Conservation (phyloP, 2,329 filamentous ascomycete genomes). For the Neoarthrinium moseri region DNA sequence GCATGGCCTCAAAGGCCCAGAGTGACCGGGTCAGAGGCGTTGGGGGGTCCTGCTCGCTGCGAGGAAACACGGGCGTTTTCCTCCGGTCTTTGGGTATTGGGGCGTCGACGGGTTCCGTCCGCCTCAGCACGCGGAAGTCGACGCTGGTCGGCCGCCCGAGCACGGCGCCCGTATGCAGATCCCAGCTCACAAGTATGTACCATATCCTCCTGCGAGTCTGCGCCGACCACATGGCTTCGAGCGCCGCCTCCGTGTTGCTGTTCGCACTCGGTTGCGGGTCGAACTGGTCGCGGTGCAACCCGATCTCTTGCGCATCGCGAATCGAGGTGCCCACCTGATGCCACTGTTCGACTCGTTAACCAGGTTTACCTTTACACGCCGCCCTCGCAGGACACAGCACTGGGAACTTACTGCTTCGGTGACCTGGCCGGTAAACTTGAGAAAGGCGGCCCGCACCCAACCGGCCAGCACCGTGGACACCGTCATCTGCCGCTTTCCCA, state of each 20-base stretch:
- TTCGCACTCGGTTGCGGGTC: slow-evolving; percentile 48
- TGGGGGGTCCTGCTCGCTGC: slow-evolving; percentile 51
- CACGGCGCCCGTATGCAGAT: slow-evolving; percentile 51
- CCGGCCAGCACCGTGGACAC: slow-evolving; percentile 56
- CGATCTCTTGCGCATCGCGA: slow-evolving; percentile 62
- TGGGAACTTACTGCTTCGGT: slow-evolving; percentile 49
- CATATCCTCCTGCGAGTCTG: slow-evolving; percentile 56
- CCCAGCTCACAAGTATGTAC: slow-evolving; percentile 54
- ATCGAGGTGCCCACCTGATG: slow-evolving; percentile 56
- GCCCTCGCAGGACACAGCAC: neutral
- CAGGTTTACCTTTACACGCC: neutral
- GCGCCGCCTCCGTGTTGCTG: slow-evolving; percentile 42
- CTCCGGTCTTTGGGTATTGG: slow-evolving; percentile 45
- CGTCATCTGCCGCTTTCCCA: slow-evolving; percentile 57
- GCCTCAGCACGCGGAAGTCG: slow-evolving; percentile 45
- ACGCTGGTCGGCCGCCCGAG: slow-evolving; percentile 57
- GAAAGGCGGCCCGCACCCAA: slow-evolving; percentile 53
- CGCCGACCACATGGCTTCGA: slow-evolving; percentile 58
- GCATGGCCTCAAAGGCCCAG: slow-evolving; percentile 47
- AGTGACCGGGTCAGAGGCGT: slow-evolving; percentile 54
- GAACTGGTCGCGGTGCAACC: slow-evolving; percentile 52
- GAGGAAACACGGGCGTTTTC: slow-evolving; percentile 45
- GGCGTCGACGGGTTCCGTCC: slow-evolving; percentile 53
- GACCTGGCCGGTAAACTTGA: slow-evolving; percentile 59
- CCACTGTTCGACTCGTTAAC: slow-evolving; percentile 39